Conservation (phyloP, 371 early-diverging fungal genomes). For the Mortierella sp. region DNA sequence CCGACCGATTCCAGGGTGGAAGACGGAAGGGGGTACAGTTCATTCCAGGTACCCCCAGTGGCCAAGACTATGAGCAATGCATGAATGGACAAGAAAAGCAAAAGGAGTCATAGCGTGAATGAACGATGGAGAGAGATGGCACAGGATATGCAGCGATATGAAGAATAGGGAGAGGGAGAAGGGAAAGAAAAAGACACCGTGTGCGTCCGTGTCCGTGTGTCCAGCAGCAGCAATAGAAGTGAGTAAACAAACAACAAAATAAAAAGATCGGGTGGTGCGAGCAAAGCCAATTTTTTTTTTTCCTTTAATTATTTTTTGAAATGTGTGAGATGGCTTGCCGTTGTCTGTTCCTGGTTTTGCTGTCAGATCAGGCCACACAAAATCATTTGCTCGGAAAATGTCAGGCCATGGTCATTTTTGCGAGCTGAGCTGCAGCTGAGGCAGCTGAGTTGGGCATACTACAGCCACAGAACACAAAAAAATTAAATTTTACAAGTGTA, state of each 20-base stretch:
- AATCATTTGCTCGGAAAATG: constrained; percentile 6
- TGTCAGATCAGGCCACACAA: constrained; percentile 6
- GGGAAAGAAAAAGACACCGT: not conserved
- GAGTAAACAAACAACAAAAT: not conserved
- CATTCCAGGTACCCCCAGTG: not conserved
- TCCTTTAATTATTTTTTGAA: not conserved
- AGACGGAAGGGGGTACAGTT: not conserved
- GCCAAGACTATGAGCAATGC: not conserved
- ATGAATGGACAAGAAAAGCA: not conserved
- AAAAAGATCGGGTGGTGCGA: constrained; percentile 10
- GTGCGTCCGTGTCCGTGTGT: not conserved
- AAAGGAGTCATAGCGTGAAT: not conserved
- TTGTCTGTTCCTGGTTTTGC: not conserved
- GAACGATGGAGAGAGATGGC: not conserved
- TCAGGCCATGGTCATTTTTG: not conserved
- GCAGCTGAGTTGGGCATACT: not conserved
- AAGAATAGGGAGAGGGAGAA: not conserved
- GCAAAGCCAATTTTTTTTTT: not conserved
- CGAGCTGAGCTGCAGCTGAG: not conserved
- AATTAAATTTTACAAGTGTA: not conserved
- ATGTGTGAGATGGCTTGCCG: not conserved
- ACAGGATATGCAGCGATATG: not conserved
- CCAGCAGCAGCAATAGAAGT: not conserved
- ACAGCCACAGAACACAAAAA: not conserved
- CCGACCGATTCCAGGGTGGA: not conserved